Conservation (phyloP, 305 asterid species). For the Plantago coronopus region DNA sequence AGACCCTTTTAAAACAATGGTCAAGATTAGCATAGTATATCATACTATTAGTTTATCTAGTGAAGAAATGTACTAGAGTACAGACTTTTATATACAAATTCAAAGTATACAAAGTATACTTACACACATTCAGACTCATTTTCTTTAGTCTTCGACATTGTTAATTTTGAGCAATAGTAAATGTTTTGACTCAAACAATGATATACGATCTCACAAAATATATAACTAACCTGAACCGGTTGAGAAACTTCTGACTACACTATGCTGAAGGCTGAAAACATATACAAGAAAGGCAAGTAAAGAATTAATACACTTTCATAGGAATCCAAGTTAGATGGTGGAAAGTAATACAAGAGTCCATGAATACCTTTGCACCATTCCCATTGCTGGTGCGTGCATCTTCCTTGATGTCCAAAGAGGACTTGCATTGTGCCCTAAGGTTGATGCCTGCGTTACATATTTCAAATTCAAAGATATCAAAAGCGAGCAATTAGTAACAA, state of each 20-base stretch:
- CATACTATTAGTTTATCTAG: neutral
- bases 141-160: constrained; percentile 17
- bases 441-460: constrained; percentile 40
- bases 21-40: neutral
- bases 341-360: constrained; percentile 23
- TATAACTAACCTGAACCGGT: constrained; percentile 61
- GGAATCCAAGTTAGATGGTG: constrained; percentile 7
- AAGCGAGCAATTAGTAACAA: constrained; percentile 10
- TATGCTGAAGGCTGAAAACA: constrained; percentile 44
- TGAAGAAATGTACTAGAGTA: neutral
- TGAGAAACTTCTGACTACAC: constrained; percentile 49
- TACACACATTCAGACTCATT: constrained; percentile 7
- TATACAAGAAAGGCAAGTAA: constrained; percentile 17
- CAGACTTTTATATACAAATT: neutral
- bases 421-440: constrained; percentile 38
- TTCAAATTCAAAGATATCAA: constrained; percentile 18
- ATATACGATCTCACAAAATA: neutral
- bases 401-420: constrained; percentile 40
- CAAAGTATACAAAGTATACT: neutral
- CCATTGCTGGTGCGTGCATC: constrained; percentile 32
- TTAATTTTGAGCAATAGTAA: constrained; percentile 6
- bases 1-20: neutral
- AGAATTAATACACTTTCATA: constrained; percentile 10
- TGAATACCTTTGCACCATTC: constrained; percentile 45
- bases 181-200: constrained; percentile 7